Conservation (phyloP, 352 stramenopile species). For the Peronospora farinosa region DNA sequence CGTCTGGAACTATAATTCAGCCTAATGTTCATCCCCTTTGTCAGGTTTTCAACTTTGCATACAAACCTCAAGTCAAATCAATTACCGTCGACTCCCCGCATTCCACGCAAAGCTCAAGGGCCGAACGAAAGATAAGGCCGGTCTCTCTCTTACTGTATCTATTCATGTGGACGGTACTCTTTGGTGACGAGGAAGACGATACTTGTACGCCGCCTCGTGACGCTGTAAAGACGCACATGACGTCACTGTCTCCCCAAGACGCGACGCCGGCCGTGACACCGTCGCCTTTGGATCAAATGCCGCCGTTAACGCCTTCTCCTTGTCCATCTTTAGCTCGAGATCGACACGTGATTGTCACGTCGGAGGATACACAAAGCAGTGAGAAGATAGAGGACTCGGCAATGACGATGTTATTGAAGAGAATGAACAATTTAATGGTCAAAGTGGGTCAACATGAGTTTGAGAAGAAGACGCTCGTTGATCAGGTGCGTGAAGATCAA, state of each 20-base stretch:
- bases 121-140: too few relatives aligned
- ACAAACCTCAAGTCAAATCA: neutral
- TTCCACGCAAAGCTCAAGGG: conserved; percentile 13
- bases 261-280: conserved; percentile 32
- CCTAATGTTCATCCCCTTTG: too few relatives aligned
- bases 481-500: conserved; percentile 29
- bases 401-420: conserved; percentile 72
- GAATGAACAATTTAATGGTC: conserved; percentile 80
- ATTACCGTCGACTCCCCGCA: conserved; percentile 2
- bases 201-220: conserved; percentile 5
- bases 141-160: neutral
- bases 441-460: conserved; percentile 83
- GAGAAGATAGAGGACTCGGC: conserved; percentile 32
- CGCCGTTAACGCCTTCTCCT: conserved; percentile 27
- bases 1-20: too few relatives aligned
- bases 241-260: conserved; percentile 19
- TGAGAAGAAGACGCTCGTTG: conserved; percentile 81
- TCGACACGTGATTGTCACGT: neutral
- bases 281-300: conserved; percentile 19
- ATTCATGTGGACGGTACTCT: conserved; percentile 54
- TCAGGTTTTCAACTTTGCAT: neutral
- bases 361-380: conserved; percentile 19
- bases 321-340: neutral
- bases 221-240: conserved; percentile 6
- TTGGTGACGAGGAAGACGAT: conserved; percentile 43